Conservation (phyloP, 371 early-diverging fungal genomes). For the Mucor racemosus region DNA sequence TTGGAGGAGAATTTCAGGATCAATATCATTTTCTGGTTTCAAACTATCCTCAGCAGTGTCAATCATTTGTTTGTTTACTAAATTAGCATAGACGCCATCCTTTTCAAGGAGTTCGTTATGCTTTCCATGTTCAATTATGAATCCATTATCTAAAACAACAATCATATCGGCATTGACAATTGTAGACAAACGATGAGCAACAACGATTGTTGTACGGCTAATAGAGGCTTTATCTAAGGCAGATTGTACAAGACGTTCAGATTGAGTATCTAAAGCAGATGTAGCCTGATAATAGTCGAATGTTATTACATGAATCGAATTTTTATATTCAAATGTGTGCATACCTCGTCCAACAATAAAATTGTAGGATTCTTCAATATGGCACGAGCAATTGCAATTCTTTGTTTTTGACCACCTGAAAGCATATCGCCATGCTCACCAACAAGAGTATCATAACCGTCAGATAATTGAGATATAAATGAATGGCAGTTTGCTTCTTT, state of each 20-base stretch:
- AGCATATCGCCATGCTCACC: no score
- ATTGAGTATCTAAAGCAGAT: constrained; percentile 75
- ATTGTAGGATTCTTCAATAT: constrained; percentile 67
- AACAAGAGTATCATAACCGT: constrained; percentile 49
- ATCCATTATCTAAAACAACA: constrained; percentile 70
- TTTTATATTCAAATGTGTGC: constrained; percentile 23
- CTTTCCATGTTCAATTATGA: constrained; percentile 67
- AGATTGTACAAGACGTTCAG: constrained; percentile 80
- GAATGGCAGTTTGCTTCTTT: constrained; percentile 68
- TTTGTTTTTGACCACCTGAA: constrained; percentile 23
- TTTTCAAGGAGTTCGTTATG: constrained; percentile 59
- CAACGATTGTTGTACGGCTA: constrained; percentile 83
- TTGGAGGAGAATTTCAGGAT: constrained; percentile 4
- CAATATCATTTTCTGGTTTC: neutral
- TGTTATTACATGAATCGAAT: constrained; percentile 51
- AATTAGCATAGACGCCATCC: constrained; percentile 50
- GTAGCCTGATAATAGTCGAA: constrained; percentile 63
- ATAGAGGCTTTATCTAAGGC: constrained; percentile 74
- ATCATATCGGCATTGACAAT: constrained; percentile 79
- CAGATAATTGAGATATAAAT: constrained; percentile 70
- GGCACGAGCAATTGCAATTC: constrained; percentile 77
- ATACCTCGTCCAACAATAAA: constrained; percentile 74
- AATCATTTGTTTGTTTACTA: constrained; percentile 53
- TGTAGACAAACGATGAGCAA: constrained; percentile 87
- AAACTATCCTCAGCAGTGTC: neutral